A percentile compares a stretch with the other conserved stretches of the same genome.
Conservation (phyloP, 1,139 yeast species). For the Kodamaea plutei region DNA sequence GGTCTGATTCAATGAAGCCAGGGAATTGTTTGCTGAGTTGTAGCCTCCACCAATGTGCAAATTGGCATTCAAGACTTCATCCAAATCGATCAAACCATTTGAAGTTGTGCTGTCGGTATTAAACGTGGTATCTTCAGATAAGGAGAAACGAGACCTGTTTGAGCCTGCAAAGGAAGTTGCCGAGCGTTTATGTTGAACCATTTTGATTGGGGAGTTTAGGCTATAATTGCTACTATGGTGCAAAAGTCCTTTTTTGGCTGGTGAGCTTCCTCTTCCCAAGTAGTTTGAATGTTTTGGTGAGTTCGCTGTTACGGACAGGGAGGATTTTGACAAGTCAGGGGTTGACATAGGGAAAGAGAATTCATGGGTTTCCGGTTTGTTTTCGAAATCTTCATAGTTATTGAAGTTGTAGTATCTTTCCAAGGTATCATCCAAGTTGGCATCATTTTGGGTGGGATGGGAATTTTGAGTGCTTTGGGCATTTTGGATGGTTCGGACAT, state of each 20-base stretch:
- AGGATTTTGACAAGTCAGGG: slow-evolving; percentile 14
- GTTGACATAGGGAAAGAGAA: slow-evolving; percentile 31
- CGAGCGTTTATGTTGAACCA: slow-evolving; percentile 22
- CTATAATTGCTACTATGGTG: slow-evolving; percentile 12
- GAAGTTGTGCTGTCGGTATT: slow-evolving; percentile 42
- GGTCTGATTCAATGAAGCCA: slow-evolving; percentile 4
- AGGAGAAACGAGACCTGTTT: slow-evolving; percentile 24
- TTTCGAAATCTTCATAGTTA: slow-evolving; percentile 35
- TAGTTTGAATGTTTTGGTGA: slow-evolving; percentile 8
- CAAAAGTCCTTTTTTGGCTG: slow-evolving; percentile 8
- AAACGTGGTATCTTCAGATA: slow-evolving; percentile 31
- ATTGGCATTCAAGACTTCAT: slow-evolving; percentile 49
- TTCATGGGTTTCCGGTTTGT: slow-evolving; percentile 16
- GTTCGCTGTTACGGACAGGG: slow-evolving; percentile 3
- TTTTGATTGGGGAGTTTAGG: slow-evolving; percentile 36
- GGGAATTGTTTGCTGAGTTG: slow-evolving; percentile 9
- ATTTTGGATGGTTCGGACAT: background rate
- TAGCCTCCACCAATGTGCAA: slow-evolving; percentile 26
- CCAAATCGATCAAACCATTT: slow-evolving; percentile 61
- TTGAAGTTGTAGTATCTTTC: slow-evolving; percentile 19
- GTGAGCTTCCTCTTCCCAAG: slow-evolving; percentile 9
- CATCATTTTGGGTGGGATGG: slow-evolving; percentile 17
- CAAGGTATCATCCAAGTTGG: background rate
- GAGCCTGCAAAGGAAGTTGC: slow-evolving; percentile 15
- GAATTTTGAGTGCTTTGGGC: background rate